Evolutionary conservation across 2,329 filamentous ascomycete species (phyloP), one percentile per base, ranked within the genome.

Genomic region (Alternaria triticimaculans): DNA sequence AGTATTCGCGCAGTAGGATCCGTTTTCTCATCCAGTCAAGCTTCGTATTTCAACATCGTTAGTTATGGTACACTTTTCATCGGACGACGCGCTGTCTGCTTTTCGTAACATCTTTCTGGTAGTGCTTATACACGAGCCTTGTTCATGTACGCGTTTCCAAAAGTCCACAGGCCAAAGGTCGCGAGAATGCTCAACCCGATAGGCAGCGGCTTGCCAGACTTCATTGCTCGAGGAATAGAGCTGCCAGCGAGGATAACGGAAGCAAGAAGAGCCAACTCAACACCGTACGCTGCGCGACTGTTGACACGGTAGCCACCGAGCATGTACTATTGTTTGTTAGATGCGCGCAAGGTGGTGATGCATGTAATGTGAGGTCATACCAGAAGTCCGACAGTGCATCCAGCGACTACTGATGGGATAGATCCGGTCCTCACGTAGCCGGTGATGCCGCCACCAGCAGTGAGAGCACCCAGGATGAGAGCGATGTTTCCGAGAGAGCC

Each of bases 211-310:
- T 98, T 99, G 72, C 87, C 85, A 45, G 90, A 87, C 80, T 89
- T 92, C 75, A 99, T 89, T 5, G 94, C 96, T 56, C 96, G 87
- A 12, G 96, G 96, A 64, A 98, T 90, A 2, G 92, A 91, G 45
- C 92, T 92, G 20, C 93, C 94, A 3, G 87, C 95, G 37, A 99
- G 87, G 25, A 98, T 83, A n/a, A 93, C 75, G 1, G 93, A 97
- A 5, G 96, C 96, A 46, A 97, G 85, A 10, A 99, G 86, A n/a
- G 91, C 92, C 46, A 97, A 84, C 82, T 98, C 96, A 71, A 96
- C 83, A 66, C 95, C 96, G 80, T 96, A 97, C 4, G 92, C 79
- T 78, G 93, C 87, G 65, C 87, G 84, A 72, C 89, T 90, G 73
- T 91, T 89, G 67, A 97, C 89, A 63, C 94, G 92, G 76, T 92